A percentile compares a stretch with the other conserved stretches of the same genome.
These are phyloP conservation scores for Pythium rishiriense DNA, from an alignment of 352 stramenopile genomes.

Conservation along the genomic window DNA sequence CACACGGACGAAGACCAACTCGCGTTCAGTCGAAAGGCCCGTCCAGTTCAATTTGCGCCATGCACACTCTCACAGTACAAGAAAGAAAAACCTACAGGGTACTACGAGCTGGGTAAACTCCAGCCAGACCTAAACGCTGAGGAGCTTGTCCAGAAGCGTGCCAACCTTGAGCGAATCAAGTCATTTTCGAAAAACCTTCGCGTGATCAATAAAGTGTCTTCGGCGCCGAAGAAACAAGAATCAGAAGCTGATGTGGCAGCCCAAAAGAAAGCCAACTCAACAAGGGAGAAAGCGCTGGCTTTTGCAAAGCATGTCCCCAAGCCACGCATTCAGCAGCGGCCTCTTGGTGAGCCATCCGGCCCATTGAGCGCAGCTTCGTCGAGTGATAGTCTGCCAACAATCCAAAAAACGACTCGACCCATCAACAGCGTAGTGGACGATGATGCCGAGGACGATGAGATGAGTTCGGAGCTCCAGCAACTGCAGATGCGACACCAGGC, in stretches of 20 bases:
- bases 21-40: constrained; percentile 73
- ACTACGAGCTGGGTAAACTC: constrained; percentile 89
- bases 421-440: constrained; percentile 61
- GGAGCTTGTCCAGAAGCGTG: constrained; percentile 77
- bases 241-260: constrained; percentile 10
- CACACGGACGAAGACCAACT: constrained; percentile 67
- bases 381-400: constrained; percentile 25
- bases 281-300: constrained; percentile 64
- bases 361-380: constrained; percentile 14
- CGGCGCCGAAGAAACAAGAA: constrained; percentile 34
- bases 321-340: constrained; percentile 37
- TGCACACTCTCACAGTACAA: constrained; percentile 88
- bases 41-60: constrained; percentile 76
- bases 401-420: constrained; percentile 29
- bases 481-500: constrained; percentile 72
- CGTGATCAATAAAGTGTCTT: constrained; percentile 64
- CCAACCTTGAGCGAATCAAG: constrained; percentile 78
- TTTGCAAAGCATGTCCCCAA: constrained; percentile 86
- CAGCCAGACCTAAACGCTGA: constrained; percentile 84
- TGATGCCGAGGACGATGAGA: constrained; percentile 56
- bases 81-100: constrained; percentile 79
- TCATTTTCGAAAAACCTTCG: constrained; percentile 82
- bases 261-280: constrained; percentile 55
- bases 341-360: constrained; percentile 24
- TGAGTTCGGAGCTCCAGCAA: constrained; percentile 63